A percentile compares a stretch with the other conserved stretches of the same genome.
Conservation (phyloP, 441 rosid species). For the Kokia cookei region DNA sequence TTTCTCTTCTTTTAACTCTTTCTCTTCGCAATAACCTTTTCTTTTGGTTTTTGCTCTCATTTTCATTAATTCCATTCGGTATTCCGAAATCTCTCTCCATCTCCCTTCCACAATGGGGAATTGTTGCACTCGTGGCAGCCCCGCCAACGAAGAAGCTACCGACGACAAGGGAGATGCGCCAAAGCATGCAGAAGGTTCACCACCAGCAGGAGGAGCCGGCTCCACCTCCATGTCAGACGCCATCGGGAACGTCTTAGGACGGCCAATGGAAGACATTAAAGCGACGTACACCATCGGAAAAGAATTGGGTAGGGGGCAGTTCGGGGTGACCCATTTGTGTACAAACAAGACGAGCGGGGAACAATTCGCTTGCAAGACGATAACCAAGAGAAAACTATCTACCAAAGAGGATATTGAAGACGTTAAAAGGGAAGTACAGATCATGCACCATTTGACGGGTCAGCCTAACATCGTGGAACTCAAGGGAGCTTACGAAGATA, state of each 20-base stretch:
- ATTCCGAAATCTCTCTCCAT: conserved; percentile 4
- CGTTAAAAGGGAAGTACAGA: conserved; percentile 67
- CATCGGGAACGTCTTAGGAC: conserved; percentile 67
- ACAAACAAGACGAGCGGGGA: conserved; percentile 46
- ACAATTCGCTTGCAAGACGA: conserved; percentile 62
- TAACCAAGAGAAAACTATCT: conserved; percentile 51
- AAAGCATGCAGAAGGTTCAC: conserved; percentile 31
- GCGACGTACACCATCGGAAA: conserved; percentile 45
- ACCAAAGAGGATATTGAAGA: conserved; percentile 67
- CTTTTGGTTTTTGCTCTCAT: neutral
- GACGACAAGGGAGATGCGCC: conserved; percentile 31
- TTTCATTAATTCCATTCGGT: conserved; percentile 19
- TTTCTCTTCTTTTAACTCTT: conserved; percentile 7
- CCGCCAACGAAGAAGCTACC: conserved; percentile 12
- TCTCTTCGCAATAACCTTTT: conserved; percentile 20
- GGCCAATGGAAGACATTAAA: conserved; percentile 88
- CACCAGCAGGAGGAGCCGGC: conserved; percentile 28
- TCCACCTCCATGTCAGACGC: conserved; percentile 33
- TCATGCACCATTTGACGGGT: conserved; percentile 68
- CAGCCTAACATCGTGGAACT: conserved; percentile 69
- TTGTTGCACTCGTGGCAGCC: conserved; percentile 63
- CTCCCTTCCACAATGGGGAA: conserved; percentile 50
- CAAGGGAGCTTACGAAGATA: conserved; percentile 74
- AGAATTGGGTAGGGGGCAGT: conserved; percentile 65
- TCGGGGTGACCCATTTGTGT: conserved; percentile 60